Base-by-base conservation (phyloP, 257 asterid species). In the Perilla frutescens region DNA sequence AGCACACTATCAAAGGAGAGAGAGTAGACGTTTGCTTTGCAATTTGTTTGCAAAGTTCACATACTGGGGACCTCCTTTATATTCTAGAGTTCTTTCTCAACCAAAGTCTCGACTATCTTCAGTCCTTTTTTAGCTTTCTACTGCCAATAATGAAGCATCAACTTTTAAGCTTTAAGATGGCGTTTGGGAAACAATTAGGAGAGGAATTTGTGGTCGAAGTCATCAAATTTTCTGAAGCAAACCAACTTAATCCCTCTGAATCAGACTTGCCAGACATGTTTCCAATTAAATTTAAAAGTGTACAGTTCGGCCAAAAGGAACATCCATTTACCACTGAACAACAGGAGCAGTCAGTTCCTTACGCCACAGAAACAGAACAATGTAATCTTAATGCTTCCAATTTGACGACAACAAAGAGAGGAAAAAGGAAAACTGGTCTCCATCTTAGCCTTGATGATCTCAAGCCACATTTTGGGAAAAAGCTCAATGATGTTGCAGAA, bases 381-480 rank as follows among this genome's bases (percentile, higher is more conserved):
- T 15, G 53, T 34, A 40, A 10, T n/a, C 36, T 43, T n/a, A n/a
- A n/a, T 8, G 15, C 10, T 4, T n/a, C 57, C 1, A 4, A 34
- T 2, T 31, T 1, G 11, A 3, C 6, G 11, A 20, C 2, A 49
- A 11, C 1, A 11, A 2, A 13, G 11, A 54, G 3, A 54, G 60
- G 34, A 26, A 15, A 26, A 20, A 54, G 39, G 49, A 49, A 29
- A 13, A 61, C 12, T 0, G 10, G 47, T 68, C 49, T 68, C 3
- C 1, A 37, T 31, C 50, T 69, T 20, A 45, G 10, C 7, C 53
- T 5, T 41, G 84, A 81, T 60, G 44, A 32, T 72, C 77, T 81
- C 8, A 0, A 62, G 48, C 62, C 41, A 32, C 80, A 63, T 5
- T 63, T 37, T 15, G 85, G 68, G 34, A 73, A 49, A 66, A 62